These are phyloP conservation scores for Fraxinus sp. DNA, from an alignment of 305 asterid genomes.

Conservation along the genomic window DNA sequence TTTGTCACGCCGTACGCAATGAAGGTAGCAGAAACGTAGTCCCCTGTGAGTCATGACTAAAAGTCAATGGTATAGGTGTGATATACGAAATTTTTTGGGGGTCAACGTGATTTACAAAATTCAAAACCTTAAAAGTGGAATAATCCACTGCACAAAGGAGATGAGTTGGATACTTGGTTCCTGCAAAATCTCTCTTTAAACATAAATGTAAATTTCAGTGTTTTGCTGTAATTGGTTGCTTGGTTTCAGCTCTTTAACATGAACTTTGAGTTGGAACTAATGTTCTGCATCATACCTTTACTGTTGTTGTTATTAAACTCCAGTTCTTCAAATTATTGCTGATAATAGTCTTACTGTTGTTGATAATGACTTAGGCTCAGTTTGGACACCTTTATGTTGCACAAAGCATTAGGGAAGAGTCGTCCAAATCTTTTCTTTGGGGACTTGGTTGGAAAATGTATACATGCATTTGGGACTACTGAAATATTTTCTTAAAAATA, in stretches of 20 bases:
- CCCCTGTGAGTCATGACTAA: background rate
- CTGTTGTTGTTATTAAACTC: too few species aligned
- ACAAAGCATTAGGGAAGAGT: background rate
- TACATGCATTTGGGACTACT: background rate
- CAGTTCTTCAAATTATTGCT: background rate
- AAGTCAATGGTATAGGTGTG: background rate
- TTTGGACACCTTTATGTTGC: background rate
- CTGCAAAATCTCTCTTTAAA: conserved; percentile 3
- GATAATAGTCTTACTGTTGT: background rate
- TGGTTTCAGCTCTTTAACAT: background rate
- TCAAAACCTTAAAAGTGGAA: background rate
- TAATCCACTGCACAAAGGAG: background rate
- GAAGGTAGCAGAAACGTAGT: background rate
- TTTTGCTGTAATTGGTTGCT: background rate
- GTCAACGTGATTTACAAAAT: background rate
- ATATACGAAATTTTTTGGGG: background rate
- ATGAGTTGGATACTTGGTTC: background rate
- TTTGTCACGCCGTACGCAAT: background rate
- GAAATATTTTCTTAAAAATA: background rate
- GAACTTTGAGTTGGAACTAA: background rate
- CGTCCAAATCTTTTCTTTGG: background rate
- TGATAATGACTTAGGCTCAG: background rate
- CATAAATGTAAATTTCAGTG: background rate
- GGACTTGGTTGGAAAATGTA: background rate
- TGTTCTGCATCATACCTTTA: background rate